phyloP scores from a whole-genome alignment of 2,329 filamentous ascomycete genomes.

The Ascochyta koolunga region DNA sequence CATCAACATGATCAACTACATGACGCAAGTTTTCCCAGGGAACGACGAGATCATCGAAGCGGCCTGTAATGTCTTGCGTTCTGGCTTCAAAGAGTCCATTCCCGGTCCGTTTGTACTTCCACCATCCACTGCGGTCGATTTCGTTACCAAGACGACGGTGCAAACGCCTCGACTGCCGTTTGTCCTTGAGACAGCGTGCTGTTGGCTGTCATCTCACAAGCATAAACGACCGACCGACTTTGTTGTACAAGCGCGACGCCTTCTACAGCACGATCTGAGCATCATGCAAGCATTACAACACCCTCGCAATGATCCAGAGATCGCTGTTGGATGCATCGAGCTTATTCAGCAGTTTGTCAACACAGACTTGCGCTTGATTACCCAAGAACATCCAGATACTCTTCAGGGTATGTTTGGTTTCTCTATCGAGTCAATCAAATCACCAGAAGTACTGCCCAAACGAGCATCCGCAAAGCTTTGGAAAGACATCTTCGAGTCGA shows the following conservation, averaged over 20 bases:
- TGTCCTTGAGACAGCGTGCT: conserved; percentile 73
- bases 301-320: conserved; percentile 70
- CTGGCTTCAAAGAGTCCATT: conserved; percentile 75
- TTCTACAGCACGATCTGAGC: conserved; percentile 65
- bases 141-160: conserved; percentile 65
- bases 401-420: conserved; percentile 75
- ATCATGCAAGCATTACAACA: conserved; percentile 68
- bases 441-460: conserved; percentile 77
- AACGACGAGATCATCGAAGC: conserved; percentile 73
- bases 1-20: conserved; percentile 57
- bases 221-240: conserved; percentile 50
- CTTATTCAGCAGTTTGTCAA: conserved; percentile 69
- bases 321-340: conserved; percentile 76
- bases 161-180: conserved; percentile 71
- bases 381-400: conserved; percentile 63
- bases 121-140: conserved; percentile 67
- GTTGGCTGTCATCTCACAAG: conserved; percentile 60
- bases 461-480: conserved; percentile 76
- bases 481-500: conserved; percentile 52
- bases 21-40: conserved; percentile 60
- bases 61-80: conserved; percentile 72
- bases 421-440: conserved; percentile 71
- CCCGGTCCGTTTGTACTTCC: conserved; percentile 80
- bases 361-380: conserved; percentile 66
- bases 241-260: conserved; percentile 34